Evolutionary conservation across 202 grass and related monocot genomes (phyloP), one percentile per base, ranked within the genome.

Genomic region (Schoenoplectus triqueter): DNA sequence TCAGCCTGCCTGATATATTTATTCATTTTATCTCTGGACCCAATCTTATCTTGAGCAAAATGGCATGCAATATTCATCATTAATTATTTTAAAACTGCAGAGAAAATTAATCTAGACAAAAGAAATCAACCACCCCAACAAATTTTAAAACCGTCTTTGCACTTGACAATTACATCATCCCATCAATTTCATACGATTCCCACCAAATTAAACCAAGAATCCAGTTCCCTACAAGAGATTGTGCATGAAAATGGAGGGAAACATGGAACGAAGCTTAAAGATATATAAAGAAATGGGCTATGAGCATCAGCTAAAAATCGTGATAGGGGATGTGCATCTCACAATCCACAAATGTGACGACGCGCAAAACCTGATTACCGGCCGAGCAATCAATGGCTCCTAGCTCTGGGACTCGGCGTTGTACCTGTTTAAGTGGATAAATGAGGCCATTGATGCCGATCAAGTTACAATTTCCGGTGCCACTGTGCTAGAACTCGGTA

Each of bases 331-430:
- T 50, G 39, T 5, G 10, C 2, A 4, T 55, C 49, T 76, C 50
- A 1, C 10, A 6, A 76, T 76, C 48, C 51, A 76, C 4, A 89
- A 96, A 85, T 71, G 74, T 68, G 79, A 90, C 67, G 79, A 59
- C 68, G 84, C 78, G 64, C 70, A 83, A 64, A 89, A 96, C 79
- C 88, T 78, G 55, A 31, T 74, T 76, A 93, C 93, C 0, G 91
- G 91, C 44, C 67, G 79, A 64, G 89, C 87, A 45, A 86, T 93
- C 63, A 93, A 91, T 14, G 88, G 89, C 67, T 93, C 89, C 1
- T 96, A 91, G 91, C 89, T 96, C 67, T 92, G 91, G 91, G 91
- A 96, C 82, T 90, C 91, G 2, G 57, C 91, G 10, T 46, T 97
- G 65, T 80, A 85, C 67, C 86, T 93, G 19, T 75, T 73, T 7